Base-by-base conservation (phyloP, 2,329 filamentous ascomycete genomes). In the Cladosporium oxysporum region DNA sequence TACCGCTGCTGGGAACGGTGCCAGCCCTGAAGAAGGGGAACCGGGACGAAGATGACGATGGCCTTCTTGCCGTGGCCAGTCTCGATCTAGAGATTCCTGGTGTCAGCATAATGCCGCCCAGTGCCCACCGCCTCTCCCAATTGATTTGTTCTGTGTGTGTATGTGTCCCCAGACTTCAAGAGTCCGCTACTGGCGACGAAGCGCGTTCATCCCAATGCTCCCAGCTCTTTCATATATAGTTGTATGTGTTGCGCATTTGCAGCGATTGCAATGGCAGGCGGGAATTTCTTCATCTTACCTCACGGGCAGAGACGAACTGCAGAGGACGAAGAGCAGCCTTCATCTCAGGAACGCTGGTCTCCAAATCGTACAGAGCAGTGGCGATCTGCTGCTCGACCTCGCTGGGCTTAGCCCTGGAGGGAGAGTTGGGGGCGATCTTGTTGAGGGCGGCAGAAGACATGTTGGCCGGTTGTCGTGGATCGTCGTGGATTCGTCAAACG, bases 51-150 rank as follows among this genome's bases (percentile, higher is more conserved):
- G 91, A 99, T 96, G 88, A 97, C 94, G 87, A 99, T 95, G 82
- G 95, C 95, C 91, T 98, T 99, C 90, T 97, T 97, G 90, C 95
- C 95, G 88, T 98, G 93, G 88, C 95, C 95, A 86, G 98, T 94
- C 88, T 99, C 95, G 88, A 99, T 95, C 95, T 99, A 80, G 80
- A 80, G 79, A 82, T 79, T 83, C 82, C 82, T 84, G 82, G 82
- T 83, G 81, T 84, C 82, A 84, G 82, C 82, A 72, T 75, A 78
- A 79, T 77, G 82, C 82, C 79, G 80, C 80, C 82, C 82, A 84
- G 82, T 84, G 82, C 82, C 82, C 82, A 83, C 75, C 82, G 82
- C 82, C 81, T 84, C 82, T 83, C 59, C 64, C 33, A 63, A 58
- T 83, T 81, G 75, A 67, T 33, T 60, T 68, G 69, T 73, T 66